Base-by-base conservation (phyloP, 306 rosid species). In the Medicago arabica region DNA sequence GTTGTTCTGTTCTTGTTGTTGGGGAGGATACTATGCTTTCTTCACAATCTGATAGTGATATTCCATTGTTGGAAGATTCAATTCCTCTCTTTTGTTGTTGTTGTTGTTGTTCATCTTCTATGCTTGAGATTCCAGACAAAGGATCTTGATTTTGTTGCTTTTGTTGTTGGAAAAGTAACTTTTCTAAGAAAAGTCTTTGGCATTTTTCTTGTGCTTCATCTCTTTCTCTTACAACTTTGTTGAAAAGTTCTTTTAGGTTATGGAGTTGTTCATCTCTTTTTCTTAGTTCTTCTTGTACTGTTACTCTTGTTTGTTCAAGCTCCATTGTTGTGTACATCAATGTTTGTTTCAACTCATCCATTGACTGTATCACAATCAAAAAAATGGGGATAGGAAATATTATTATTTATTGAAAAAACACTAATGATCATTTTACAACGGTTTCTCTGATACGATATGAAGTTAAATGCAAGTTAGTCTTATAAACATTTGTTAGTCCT, bases 21-120 rank as follows among this genome's bases (percentile, higher is more conserved):
- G 96, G 96, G 11, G 99, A 96, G 3, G 99, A 92, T 4, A 96
- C 98, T 72, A 92, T 96, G 88, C 99, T 96, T 46, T 92, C 99
- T 82, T 96, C 99, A 69, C 99, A 96, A 64, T 96, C 99, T 8
- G 99, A 95, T 9, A 96, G 88, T 1, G 97, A 92, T 2, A 89
- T 78, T 14, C 93, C 97, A 84, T 87, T 87, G 43, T 61, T 61
- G 3, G 43, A 60, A 31, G 89, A 87, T 75, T 92, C 98, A 38
- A 87, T 86, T 71, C 93, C 92, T 82, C 91, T 87, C 63, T 95
- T 89, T 76, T 60, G 18, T 0, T 21, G 23, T 21, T 21, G 23
- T 21, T 21, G 23, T 21, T 58, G 64, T 23, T 89, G 91, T 28
- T 96, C 99, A 81, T 96, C 99, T 78, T 96, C 99, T 77, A 92